Base-by-base conservation (phyloP, 176 grass and related monocot genomes). In the Carex cristatella region DNA sequence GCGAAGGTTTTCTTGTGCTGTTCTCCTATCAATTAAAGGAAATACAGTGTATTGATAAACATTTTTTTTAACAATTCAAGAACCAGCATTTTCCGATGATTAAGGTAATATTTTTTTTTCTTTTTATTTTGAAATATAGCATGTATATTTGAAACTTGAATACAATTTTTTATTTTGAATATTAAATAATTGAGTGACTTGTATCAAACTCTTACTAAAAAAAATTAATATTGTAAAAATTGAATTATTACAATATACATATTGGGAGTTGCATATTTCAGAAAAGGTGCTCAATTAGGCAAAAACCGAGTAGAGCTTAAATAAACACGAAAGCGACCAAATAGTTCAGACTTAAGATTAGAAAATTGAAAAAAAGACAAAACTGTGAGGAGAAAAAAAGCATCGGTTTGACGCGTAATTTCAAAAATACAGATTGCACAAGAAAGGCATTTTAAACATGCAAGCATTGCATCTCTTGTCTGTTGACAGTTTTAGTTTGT, bases 381-480 rank as follows among this genome's bases (percentile, higher is more conserved):
- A 55, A 28, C 10, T 55, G 48, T 23, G 27, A 55, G 23, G 23
- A 8, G 67, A 37, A 42, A 66, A 65, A 31, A 28, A 15, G 38
- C 28, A 66, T 54, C 12, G 27, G 6, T 48, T 67, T 83, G 61
- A 68, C 5, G 38, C 31, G 67, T 65, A 1, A 68, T 61, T 53
- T 67, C 61, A 66, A 40, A 65, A 67, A 53, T 83, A 68, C 61
- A 83, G 63, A 65, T 59, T 83, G 48, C 32, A 15, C 23, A 30
- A 31, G 38, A 27, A 83, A 7, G 37, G 9, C 32, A 81, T 33
- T 40, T 81, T n/a, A 61, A 31, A 81, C 31, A 81, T 63, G 55
- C 79, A 67, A 83, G 80, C 61, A 83, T 68, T 61, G 80, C 61
- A 83, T 68, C 80, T 83, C 27, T 15, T 51, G 23, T 64, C 14